Evolutionary conservation across 305 asterid genomes (phyloP).

Genomic region (Nicotiana rustica): DNA sequence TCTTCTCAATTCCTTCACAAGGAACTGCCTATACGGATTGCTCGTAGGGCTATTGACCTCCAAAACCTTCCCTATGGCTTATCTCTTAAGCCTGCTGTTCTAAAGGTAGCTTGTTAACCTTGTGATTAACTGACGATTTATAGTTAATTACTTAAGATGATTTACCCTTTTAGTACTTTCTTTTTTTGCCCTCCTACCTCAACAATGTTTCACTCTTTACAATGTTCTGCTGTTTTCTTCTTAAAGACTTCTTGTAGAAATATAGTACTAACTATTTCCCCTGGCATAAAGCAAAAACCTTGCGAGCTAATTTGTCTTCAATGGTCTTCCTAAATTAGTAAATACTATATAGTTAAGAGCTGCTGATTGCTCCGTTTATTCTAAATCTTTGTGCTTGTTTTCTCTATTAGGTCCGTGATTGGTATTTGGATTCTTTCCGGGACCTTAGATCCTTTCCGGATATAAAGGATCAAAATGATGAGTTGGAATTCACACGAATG

Average conservation of each 20-base stretch:
- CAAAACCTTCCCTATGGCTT: slow-evolving; percentile 80
- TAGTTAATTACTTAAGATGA: neutral
- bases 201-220: neutral
- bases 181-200: neutral
- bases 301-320: neutral
- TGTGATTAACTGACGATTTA: neutral
- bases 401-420: slow-evolving; percentile 77
- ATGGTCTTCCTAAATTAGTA: neutral
- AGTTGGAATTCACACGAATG: slow-evolving; percentile 82
- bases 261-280: neutral
- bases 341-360: neutral
- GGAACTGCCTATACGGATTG: slow-evolving; percentile 90
- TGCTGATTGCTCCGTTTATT: neutral
- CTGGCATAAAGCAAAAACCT: no score
- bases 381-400: neutral
- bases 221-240: neutral
- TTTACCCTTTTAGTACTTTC: neutral
- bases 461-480: slow-evolving; percentile 76
- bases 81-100: slow-evolving; percentile 77
- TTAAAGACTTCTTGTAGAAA: neutral
- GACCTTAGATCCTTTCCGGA: slow-evolving; percentile 81
- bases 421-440: slow-evolving; percentile 98
- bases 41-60: slow-evolving; percentile 84
- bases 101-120: slow-evolving; percentile 56
- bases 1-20: slow-evolving; percentile 91